phyloP scores from a whole-genome alignment of 129 eudicot species.

The Flaveria trinervia region DNA sequence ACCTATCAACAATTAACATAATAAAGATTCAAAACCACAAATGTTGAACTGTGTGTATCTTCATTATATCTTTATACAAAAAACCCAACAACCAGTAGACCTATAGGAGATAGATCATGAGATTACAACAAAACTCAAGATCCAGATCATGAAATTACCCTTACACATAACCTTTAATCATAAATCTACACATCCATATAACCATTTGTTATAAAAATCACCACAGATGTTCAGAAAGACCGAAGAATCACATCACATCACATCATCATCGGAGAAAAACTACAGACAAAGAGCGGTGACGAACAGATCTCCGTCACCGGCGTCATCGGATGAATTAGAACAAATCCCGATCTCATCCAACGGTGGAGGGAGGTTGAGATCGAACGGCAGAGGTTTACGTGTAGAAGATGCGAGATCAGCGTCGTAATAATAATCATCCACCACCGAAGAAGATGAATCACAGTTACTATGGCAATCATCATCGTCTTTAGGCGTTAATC shows the following conservation, averaged over 20 bases:
- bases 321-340: conserved; percentile 9
- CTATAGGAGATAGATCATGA: conserved; percentile 12
- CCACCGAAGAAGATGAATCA: conserved; percentile 59
- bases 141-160: neutral
- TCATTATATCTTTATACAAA: conserved; percentile 24
- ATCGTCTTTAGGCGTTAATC: conserved; percentile 2
- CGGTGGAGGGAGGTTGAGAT: conserved; percentile 57
- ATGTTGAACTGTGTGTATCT: conserved; percentile 7
- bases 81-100: neutral
- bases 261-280: neutral
- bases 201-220: no score
- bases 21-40: neutral
- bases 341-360: conserved; percentile 37
- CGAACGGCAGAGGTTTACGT: conserved; percentile 48
- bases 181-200: no score
- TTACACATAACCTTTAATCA: neutral
- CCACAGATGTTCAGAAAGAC: no score
- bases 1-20: neutral
- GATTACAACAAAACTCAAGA: conserved; percentile 35
- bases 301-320: conserved; percentile 36
- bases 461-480: conserved; percentile 60
- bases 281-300: conserved; percentile 45
- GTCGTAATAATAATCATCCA: conserved; percentile 41
- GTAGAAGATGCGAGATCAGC: conserved; percentile 36
- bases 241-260: no score